Evolutionary conservation across 495 filamentous ascomycete genomes (phyloP).

Genomic region (Aspergillus hancockii): DNA sequence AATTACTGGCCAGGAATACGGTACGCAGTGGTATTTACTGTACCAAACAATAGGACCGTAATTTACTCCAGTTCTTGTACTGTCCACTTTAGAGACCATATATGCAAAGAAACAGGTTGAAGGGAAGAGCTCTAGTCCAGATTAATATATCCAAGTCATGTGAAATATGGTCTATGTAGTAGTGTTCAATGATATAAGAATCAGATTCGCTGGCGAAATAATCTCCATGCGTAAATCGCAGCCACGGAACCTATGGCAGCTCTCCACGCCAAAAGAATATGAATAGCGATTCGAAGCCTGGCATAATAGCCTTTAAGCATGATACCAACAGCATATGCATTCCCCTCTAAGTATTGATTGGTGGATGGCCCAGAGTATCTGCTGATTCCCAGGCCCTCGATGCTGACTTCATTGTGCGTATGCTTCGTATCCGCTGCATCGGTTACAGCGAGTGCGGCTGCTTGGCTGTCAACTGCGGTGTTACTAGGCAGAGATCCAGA

Average conservation of each 20-base stretch:
- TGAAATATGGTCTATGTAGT: neutral
- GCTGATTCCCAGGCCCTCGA: constrained; percentile 48
- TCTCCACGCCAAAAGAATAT: constrained; percentile 47
- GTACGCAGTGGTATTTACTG: neutral
- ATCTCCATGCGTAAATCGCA: constrained; percentile 33
- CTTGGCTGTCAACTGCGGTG: constrained; percentile 45
- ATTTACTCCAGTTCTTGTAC: too few relatives aligned
- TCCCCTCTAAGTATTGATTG: constrained; percentile 25
- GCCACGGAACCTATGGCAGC: constrained; percentile 34
- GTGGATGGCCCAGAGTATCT: constrained; percentile 41
- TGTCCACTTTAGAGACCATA: neutral
- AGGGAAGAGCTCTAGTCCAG: neutral
- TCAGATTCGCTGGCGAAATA: constrained; percentile 22
- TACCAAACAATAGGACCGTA: neutral
- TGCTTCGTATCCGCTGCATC: constrained; percentile 21
- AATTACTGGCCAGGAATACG: neutral
- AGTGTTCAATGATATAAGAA: neutral
- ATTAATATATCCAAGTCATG: too few relatives aligned
- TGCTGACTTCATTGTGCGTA: constrained; percentile 45
- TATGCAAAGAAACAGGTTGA: neutral
- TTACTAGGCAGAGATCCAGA: constrained; percentile 38
- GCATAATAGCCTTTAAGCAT: constrained; percentile 73
- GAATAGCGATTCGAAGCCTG: constrained; percentile 59
- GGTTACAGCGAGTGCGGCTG: constrained; percentile 41
- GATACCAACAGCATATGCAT: constrained; percentile 54